Evolutionary conservation across 2,329 filamentous ascomycete genomes (phyloP).

Genomic region (Calonectria multiphialidica): DNA sequence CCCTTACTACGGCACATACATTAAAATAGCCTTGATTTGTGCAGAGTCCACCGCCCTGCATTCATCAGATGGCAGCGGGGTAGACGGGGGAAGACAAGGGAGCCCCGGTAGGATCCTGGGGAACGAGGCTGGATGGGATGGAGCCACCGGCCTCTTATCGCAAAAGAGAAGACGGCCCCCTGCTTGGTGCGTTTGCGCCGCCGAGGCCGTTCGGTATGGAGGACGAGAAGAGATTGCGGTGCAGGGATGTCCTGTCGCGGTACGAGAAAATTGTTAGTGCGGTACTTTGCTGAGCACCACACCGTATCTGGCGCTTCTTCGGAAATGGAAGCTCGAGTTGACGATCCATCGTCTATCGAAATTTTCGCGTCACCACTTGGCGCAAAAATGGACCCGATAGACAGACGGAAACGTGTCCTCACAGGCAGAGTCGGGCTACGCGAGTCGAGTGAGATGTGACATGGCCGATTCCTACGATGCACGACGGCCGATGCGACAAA

Average conservation of each 20-base stretch:
- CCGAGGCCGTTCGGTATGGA: conserved; percentile 10
- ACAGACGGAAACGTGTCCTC: conserved; percentile 35
- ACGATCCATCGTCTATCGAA: conserved; percentile 45
- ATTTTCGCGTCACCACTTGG: conserved; percentile 47
- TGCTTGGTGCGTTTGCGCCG: conserved; percentile 23
- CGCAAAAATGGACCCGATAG: conserved; percentile 29
- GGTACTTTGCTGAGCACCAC: conserved; percentile 47
- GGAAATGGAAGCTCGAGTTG: conserved; percentile 45
- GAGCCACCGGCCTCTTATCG: conserved; percentile 27
- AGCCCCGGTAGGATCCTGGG: conserved; percentile 31
- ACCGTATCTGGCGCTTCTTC: conserved; percentile 39
- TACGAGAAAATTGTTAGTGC: conserved; percentile 52
- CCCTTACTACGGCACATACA: neutral
- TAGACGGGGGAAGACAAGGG: conserved; percentile 6
- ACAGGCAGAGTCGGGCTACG: conserved; percentile 8
- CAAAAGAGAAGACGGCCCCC: conserved; percentile 18
- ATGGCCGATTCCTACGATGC: neutral
- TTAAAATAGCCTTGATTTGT: conserved; percentile 4
- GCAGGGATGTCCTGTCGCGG: conserved; percentile 20
- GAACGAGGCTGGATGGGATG: conserved; percentile 37
- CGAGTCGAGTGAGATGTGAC: neutral
- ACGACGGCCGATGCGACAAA: neutral
- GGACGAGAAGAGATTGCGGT: conserved; percentile 26
- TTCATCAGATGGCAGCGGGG: conserved; percentile 19
- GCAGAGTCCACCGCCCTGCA: conserved; percentile 5